Base-by-base conservation (phyloP, 1,284 basidiomycete genomes). In the Farysia itapuensis region DNA sequence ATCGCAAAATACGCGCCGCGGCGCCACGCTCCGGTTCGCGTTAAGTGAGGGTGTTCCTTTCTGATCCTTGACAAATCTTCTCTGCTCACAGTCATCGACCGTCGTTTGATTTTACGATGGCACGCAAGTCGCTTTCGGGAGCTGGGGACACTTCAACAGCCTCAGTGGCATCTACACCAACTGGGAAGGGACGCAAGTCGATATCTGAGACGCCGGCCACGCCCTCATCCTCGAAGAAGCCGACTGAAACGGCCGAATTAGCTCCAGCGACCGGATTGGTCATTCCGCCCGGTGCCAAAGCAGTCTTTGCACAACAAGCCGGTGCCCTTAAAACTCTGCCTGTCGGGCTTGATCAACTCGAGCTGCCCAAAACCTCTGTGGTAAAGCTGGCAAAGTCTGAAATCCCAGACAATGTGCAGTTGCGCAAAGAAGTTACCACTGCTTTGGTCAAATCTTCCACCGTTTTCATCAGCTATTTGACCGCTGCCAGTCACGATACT, bases 391-490 rank as follows among this genome's bases (percentile, higher is more conserved):
- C 89, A 29, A 90, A 90, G 75, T 85, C 77, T 14, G 78, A 51
- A 21, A 80, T 93, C 12, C 88, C 90, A 4, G 88, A 90, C 8
- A 86, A 84, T 59, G 83, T 86, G 4, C 90, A 92, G 73, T 78
- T 94, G 51, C 87, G 90, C 67, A 91, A 90, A 66, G 90, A 94
- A 54, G 87, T 87, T 0, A 84, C 90, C 1, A 77, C 87, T 2
- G 87, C 89, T 9, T 81, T 93, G 4, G 81, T 89, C 16, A 90
- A 90, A 70, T 85, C 86, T 18, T 89, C 90, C 2, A 91, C 89
- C 0, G 86, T 93, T 19, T 94, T 93, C 75, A 90, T 95, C 66
- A 90, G 88, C 77, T 92, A 90, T 67, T 80, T 94, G 14, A 52
- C 46, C 24, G 24, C 51, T 8, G 90, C 89, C 3, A 87, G 90